Conservation (phyloP, 2,329 filamentous ascomycete species). For the Fusarium temperatum region DNA sequence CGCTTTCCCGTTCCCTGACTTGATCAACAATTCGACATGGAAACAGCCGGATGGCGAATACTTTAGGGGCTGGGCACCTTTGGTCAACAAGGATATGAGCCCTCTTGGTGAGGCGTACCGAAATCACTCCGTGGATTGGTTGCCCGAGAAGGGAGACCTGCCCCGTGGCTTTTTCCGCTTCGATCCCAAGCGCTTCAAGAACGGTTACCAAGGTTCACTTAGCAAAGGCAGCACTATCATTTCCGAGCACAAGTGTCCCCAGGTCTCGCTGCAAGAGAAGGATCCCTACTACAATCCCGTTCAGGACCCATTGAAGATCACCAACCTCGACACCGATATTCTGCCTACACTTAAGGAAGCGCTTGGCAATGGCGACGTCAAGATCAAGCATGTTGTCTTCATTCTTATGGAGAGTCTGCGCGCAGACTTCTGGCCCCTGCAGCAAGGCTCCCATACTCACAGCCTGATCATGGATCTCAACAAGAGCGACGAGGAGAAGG, state of each 20-base stretch:
- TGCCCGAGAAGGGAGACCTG: slow-evolving; percentile 32
- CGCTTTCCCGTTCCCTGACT: slow-evolving; percentile 44
- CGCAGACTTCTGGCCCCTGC: slow-evolving; percentile 56
- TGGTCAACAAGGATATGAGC: slow-evolving; percentile 27
- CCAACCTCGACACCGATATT: slow-evolving; percentile 50
- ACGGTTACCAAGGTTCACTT: slow-evolving; percentile 28
- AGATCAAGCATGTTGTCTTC: slow-evolving; percentile 56
- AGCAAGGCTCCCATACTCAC: slow-evolving; percentile 52
- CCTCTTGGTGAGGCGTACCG: slow-evolving; percentile 39
- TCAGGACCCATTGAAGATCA: slow-evolving; percentile 53
- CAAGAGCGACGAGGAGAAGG: slow-evolving; percentile 38
- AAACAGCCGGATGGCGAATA: slow-evolving; percentile 41
- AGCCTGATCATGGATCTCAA: slow-evolving; percentile 42
- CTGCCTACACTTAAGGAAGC: slow-evolving; percentile 41
- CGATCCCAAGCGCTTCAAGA: slow-evolving; percentile 40
- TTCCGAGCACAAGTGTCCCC: slow-evolving; percentile 27
- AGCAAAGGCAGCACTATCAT: neutral
- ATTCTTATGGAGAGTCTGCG: slow-evolving; percentile 57
- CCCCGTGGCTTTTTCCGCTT: slow-evolving; percentile 46
- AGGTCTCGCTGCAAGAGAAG: slow-evolving; percentile 26
- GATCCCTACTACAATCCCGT: slow-evolving; percentile 50
- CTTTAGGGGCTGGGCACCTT: slow-evolving; percentile 48
- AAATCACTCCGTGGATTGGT: slow-evolving; percentile 41
- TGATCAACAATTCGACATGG: slow-evolving; percentile 41
- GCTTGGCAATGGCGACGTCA: slow-evolving; percentile 42